Conservation (phyloP, 2,329 filamentous ascomycete genomes). For the Didymella sp. region DNA sequence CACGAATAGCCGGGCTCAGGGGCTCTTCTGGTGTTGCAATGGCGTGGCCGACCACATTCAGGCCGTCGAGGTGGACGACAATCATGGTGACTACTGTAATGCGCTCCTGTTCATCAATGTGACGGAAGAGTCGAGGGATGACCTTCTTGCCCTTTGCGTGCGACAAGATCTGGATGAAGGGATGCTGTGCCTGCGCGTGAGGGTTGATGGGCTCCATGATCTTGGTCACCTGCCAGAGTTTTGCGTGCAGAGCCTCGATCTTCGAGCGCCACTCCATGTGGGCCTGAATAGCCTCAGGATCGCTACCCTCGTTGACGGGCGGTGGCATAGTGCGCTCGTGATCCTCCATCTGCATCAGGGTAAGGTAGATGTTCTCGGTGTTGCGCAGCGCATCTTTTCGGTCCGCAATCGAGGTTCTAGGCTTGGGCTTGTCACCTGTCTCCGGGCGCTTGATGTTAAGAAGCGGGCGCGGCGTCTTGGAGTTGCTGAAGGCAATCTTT, state of each 20-base stretch:
- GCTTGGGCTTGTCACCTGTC: conserved; percentile 58
- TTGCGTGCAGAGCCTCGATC: conserved; percentile 73
- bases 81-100: conserved; percentile 97
- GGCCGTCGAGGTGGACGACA: conserved; percentile 86
- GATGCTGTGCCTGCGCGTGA: conserved; percentile 71
- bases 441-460: conserved; percentile 94
- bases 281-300: conserved; percentile 72
- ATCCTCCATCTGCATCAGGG: conserved; percentile 92
- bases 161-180: conserved; percentile 94
- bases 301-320: conserved; percentile 67
- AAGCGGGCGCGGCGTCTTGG: conserved; percentile 93
- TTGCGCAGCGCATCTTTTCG: conserved; percentile 83
- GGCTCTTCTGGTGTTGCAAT: conserved; percentile 75
- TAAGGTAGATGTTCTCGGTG: conserved; percentile 87
- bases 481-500: conserved; percentile 99
- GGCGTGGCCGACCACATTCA: conserved; percentile 87
- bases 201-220: conserved; percentile 86
- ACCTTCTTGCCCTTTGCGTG: conserved; percentile 96
- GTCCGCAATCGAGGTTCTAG: conserved; percentile 66
- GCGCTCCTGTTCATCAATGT: conserved; percentile 89
- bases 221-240: conserved; percentile 86
- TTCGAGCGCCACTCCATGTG: conserved; percentile 82
- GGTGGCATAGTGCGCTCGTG: conserved; percentile 82
- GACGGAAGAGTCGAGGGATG: conserved; percentile 91
- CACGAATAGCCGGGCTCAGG: conserved; percentile 73